Evolutionary conservation across 75 land plant genomes (phyloP).

Genomic region (Adiantum capillusveneris): DNA sequence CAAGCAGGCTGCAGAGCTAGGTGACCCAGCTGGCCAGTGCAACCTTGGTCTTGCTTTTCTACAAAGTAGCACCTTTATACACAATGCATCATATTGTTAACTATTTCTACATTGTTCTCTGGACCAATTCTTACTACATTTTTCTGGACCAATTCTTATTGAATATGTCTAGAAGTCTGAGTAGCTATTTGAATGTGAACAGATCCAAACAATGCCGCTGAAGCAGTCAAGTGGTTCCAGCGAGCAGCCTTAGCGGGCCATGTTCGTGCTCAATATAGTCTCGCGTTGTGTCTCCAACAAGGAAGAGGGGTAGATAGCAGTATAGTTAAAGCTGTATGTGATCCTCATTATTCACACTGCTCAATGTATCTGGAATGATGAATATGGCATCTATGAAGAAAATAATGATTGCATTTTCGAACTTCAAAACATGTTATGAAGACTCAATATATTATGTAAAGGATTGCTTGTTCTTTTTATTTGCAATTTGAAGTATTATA

Average conservation of each 20-base stretch:
- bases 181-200: slow-evolving; percentile 1
- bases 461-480: too few relatives aligned
- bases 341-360: slow-evolving; percentile 1
- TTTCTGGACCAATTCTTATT: too few relatives aligned
- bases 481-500: too few relatives aligned
- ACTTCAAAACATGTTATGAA: too few relatives aligned
- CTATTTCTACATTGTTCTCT: too few relatives aligned
- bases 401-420: too few relatives aligned
- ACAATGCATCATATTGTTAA: too few relatives aligned
- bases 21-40: slow-evolving; percentile 72
- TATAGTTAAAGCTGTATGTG: slow-evolving; percentile 56
- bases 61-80: slow-evolving; percentile 31
- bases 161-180: too few relatives aligned
- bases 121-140: too few relatives aligned
- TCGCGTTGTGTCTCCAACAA: slow-evolving; percentile 78
- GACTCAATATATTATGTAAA: too few relatives aligned
- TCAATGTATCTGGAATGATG: too few relatives aligned
- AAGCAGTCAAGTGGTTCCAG: slow-evolving; percentile 74
- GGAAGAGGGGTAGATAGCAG: slow-evolving; percentile 62
- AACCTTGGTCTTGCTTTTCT: slow-evolving; percentile 71
- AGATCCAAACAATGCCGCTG: slow-evolving; percentile 39
- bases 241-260: slow-evolving; percentile 54
- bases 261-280: slow-evolving; percentile 76
- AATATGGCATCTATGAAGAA: too few relatives aligned
- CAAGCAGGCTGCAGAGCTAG: slow-evolving; percentile 62